Base-by-base conservation (phyloP, 2,329 filamentous ascomycete genomes). In the Trichoderma koningii region DNA sequence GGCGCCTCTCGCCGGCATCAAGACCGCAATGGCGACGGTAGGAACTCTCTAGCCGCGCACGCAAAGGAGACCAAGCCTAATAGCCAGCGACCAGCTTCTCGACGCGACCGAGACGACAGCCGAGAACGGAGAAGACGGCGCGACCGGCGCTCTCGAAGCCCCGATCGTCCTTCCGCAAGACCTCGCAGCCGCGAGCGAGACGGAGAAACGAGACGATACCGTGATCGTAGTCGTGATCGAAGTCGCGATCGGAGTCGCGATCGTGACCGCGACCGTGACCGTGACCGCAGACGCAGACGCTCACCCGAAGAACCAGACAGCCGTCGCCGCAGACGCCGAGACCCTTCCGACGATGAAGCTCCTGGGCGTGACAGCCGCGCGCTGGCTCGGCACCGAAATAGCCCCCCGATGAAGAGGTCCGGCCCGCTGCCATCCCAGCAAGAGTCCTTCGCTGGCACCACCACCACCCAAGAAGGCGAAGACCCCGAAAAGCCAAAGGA, bases 401-500 rank as follows among this genome's bases (percentile, higher is more conserved):
- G 71, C 64, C 70, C 73, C 7, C 12, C 56, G 0, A 23, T 76
- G 34, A 73, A 70, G 66, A 73, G 71, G 9, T 72, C 73, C 60
- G 84, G 83, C 0, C 85, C 87, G 0, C 75, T 89, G 12, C 86
- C 86, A 1, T 86, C 85, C 0, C 87, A 89, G 71, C 79, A 80
- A 45, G 82, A 82, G 68, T 85, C 85, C 1, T 89, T 88, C 68
- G 85, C 86, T 67, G 85, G 86, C 28, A 83, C 79, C 26, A 82
- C 79, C 26, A 82, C 79, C 23, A 81, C 77, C 7, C 17, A 60
- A 12, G 47, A 15, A 7, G 83, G 83, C 9, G 28, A 30, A 52
- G 75, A 75, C 42, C 78, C 82, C 7, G 77, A 81, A 53, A 81
- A 83, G 67, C 87, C 89, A 66, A 93, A 95, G 73, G 89, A 98